Conservation (phyloP, 2,329 filamentous ascomycete species). For the Capronia americana region DNA sequence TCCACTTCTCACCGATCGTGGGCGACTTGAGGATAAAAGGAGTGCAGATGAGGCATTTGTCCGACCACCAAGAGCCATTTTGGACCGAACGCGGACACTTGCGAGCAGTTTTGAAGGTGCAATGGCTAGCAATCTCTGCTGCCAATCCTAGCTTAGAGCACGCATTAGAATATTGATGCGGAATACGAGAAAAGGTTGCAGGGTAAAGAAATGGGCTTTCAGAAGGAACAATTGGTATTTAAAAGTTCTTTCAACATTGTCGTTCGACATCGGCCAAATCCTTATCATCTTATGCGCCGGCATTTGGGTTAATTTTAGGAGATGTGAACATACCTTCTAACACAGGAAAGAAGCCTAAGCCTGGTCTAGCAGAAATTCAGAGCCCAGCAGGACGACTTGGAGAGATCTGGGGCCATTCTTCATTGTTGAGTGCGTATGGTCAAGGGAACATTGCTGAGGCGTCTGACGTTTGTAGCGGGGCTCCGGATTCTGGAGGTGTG, state of each 20-base stretch:
- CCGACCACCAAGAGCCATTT: not conserved
- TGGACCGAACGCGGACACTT: not conserved
- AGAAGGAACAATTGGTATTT: conserved; percentile 1
- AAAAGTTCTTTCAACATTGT: not conserved
- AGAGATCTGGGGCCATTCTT: not conserved
- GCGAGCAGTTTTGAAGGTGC: not conserved
- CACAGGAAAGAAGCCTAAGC: not conserved
- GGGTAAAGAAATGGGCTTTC: not conserved
- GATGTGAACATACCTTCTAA: not conserved
- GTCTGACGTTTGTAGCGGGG: not conserved
- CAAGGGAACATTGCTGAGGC: not conserved
- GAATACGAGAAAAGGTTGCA: not conserved
- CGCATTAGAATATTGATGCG: not conserved
- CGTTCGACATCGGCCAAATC: not conserved
- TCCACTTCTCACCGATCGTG: not conserved
- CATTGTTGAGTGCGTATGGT: not conserved
- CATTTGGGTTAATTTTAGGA: not conserved
- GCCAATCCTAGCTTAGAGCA: not conserved
- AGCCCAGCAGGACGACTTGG: not conserved
- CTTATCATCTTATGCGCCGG: not conserved
- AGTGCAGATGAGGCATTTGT: not conserved
- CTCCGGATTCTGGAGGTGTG: not conserved
- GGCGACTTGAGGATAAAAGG: not conserved
- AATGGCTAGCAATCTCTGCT: not conserved
- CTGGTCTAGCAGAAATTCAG: not conserved